Percentiles rank a stretch among this genome's conserved stretches.
These are phyloP conservation scores for Cymodocea nodosa DNA, from an alignment of 116 monocot species.

Conservation along the genomic window DNA sequence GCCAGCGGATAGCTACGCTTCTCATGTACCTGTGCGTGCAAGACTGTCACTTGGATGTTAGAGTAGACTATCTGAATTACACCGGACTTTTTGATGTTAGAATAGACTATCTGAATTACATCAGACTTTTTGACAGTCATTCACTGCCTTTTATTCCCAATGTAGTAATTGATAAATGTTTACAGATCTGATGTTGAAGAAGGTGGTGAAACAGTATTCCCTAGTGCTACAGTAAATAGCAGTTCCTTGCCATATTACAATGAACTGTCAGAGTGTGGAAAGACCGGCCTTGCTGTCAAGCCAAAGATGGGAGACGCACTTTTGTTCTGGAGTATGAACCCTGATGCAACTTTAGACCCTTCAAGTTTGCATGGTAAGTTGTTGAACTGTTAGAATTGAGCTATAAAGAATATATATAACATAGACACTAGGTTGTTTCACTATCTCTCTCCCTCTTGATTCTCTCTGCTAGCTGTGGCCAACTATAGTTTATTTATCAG, in stretches of 20 bases:
- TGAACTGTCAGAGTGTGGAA: constrained; percentile 36
- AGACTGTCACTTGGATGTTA: background rate
- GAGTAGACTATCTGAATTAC: background rate
- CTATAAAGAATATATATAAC: background rate
- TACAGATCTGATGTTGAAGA: constrained; percentile 41
- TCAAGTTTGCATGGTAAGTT: constrained; percentile 38
- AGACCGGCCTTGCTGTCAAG: constrained; percentile 28
- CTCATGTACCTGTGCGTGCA: constrained; percentile 41
- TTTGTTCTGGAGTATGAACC: constrained; percentile 43
- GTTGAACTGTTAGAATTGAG: background rate
- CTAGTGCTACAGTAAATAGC: constrained; percentile 27
- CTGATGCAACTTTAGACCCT: constrained; percentile 31
- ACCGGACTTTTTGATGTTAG: no score
- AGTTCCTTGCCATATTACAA: constrained; percentile 25
- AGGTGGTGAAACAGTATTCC: constrained; percentile 44
- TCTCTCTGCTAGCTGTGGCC: no score
- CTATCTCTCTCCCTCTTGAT: background rate
- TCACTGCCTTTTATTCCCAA: background rate
- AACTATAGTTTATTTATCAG: background rate
- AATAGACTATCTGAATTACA: background rate
- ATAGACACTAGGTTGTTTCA: background rate
- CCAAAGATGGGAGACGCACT: constrained; percentile 40
- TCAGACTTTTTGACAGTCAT: background rate
- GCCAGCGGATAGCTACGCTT: constrained; percentile 39
- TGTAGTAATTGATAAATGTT: background rate